Base-by-base conservation (phyloP, 2,329 filamentous ascomycete species). In the Paraconiothyrium sp. region DNA sequence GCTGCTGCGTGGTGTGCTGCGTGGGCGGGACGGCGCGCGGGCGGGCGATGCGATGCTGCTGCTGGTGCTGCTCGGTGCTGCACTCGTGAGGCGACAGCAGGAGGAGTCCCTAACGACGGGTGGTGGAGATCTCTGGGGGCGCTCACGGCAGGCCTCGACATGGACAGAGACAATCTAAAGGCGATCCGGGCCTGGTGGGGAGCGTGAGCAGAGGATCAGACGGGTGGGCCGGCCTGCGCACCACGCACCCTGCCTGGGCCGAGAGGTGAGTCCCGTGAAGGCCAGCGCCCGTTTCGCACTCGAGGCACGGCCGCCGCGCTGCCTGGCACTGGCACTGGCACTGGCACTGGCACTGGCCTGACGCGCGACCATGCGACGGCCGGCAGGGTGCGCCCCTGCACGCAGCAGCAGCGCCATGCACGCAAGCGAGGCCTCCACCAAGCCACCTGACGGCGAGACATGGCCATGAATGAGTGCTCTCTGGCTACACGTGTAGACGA, bases 1-100 rank as follows among this genome's bases (percentile, higher is more conserved):
- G 14, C n/a, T 2, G 24, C 5, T 32, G 56, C 14, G 39, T 24
- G 66, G 68, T 43, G 64, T 65, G 71, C 65, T 76, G 75, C 72
- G 72, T 68, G 62, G 59, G 64, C 75, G 75, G 75, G 74, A 70
- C 75, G 75, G 72, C 72, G 71, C 75, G 74, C 72, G 73, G 75
- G 71, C 56, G 67, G 66, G 68, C 66, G 68, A 66, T 57, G 27
- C 27, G 27, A 30, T 30, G 27, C 27, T 20, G 20, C 20, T 20
- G 20, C 27, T 20, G 20, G 1, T 20, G 20, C 20, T 20, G 20
- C 20, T 20, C 20, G 20, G 20, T 20, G 20, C 20, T 20, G 27
- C 27, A 37, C 30, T 24, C 24, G 27, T 22, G 39, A 24, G 30
- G 54, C 32, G 27, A 32, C 46, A 50, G 20, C 34, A 30, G 5